Evolutionary conservation across 129 eudicot species (phyloP).

Genomic region (Helichrysum umbraculigerum): DNA sequence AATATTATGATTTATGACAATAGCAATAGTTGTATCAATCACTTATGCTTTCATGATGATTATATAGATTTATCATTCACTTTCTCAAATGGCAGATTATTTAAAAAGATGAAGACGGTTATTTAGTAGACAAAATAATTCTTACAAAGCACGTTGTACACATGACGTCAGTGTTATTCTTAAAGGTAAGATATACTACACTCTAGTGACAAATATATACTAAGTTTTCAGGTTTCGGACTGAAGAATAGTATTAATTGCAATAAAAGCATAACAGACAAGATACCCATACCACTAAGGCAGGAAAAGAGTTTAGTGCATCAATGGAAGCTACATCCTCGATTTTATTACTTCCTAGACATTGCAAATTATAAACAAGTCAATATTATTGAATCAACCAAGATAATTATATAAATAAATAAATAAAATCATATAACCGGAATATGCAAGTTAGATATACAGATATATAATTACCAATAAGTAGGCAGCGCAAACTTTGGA

Average conservation of each 20-base stretch:
- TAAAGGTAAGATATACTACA: constrained; percentile 7
- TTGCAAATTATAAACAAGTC: constrained; percentile 4
- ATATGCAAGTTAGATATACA: not conserved
- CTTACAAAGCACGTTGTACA: not conserved
- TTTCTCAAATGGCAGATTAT: not conserved
- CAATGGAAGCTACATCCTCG: constrained; percentile 70
- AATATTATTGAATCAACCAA: constrained; percentile 1
- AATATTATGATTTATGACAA: not conserved
- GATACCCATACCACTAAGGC: constrained; percentile 56
- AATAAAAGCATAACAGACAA: constrained; percentile 19
- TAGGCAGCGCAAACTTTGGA: constrained; percentile 68
- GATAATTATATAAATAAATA: not conserved
- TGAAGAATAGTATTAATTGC: not conserved
- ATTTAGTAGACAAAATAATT: not conserved
- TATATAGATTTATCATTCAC: not conserved
- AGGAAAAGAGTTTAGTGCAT: constrained; percentile 76
- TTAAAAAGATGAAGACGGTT: not conserved
- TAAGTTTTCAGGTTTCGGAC: not conserved
- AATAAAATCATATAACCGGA: constrained; percentile 4
- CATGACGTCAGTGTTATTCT: not conserved
- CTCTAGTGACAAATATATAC: not conserved
- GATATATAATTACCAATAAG: constrained; percentile 57
- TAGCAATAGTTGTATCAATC: not conserved
- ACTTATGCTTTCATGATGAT: not conserved
- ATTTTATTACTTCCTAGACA: constrained; percentile 74